These are phyloP conservation scores for Penicillium maclennaniae DNA, from an alignment of 495 filamentous ascomycete genomes.

Conservation along the genomic window DNA sequence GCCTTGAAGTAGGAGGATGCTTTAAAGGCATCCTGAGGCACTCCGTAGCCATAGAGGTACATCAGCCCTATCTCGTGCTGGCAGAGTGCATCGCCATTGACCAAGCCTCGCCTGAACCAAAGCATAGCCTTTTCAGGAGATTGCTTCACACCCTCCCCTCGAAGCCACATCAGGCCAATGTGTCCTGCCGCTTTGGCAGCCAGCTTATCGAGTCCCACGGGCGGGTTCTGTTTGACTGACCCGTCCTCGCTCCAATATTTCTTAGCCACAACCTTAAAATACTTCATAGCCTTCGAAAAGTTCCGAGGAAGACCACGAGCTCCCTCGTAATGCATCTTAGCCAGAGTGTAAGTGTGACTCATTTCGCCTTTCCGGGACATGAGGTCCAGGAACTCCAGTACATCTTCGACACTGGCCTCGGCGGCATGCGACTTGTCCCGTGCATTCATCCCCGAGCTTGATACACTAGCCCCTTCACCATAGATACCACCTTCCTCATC, in stretches of 20 bases:
- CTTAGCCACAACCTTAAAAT: constrained; percentile 77
- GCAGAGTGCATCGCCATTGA: constrained; percentile 77
- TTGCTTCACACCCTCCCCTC: constrained; percentile 85
- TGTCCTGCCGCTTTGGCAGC: constrained; percentile 89
- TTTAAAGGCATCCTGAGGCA: constrained; percentile 65
- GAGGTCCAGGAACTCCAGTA: constrained; percentile 90
- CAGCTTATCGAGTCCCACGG: constrained; percentile 66
- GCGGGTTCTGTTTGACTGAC: constrained; percentile 49
- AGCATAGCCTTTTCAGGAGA: constrained; percentile 67
- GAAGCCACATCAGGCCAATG: constrained; percentile 87
- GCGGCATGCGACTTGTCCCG: constrained; percentile 64
- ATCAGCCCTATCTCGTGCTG: constrained; percentile 84
- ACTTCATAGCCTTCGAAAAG: constrained; percentile 67
- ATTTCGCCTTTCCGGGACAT: constrained; percentile 92
- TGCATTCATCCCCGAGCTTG: constrained; percentile 84
- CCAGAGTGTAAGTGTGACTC: constrained; percentile 85
- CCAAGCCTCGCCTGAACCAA: constrained; percentile 84
- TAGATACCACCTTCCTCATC: constrained; percentile 93
- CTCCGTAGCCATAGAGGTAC: constrained; percentile 80
- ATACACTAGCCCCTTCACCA: constrained; percentile 88
- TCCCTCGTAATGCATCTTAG: constrained; percentile 87
- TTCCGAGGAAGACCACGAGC: constrained; percentile 70
- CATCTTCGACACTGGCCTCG: constrained; percentile 83
- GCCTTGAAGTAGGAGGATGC: constrained; percentile 79
- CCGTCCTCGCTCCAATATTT: constrained; percentile 86